Evolutionary conservation across 2,329 filamentous ascomycete genomes (phyloP), one percentile per base, ranked within the genome.

Genomic region (Colletotrichum noveboracense): DNA sequence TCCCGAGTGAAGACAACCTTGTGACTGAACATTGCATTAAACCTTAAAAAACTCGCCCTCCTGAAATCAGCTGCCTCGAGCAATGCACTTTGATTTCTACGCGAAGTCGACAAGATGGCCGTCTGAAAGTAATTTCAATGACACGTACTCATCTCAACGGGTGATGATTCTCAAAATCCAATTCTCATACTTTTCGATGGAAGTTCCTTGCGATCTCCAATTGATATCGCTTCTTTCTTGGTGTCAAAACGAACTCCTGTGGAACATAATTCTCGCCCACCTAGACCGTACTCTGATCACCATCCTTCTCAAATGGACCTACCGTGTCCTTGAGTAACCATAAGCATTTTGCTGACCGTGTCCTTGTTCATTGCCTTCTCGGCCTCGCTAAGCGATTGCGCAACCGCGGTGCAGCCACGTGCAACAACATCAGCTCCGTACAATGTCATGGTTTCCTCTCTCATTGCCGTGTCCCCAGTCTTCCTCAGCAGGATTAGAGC

Each of bases 391-490:
- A 85, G 71, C 3, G 83, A 81, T 74, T 86, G 81, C 18, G 77
- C 75, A 34, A 85, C 83, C 0, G 84, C 85, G 14, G 79, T 80
- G 9, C 77, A 79, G 3, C 84, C 84, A 28, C 85, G 77, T 58
- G 79, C 77, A 13, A 84, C 74, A 65, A 85, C 79, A 32, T 85
- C 83, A 1, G 76, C 80, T 30, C 83, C 80, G 28, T 85, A 86
- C 0, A 78, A 78, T 26, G 70, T 67, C 32, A 86, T 77, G 7
- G 75, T 74, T 21, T 77, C 67, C 52, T 79, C 74, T 8, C 76
- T 71, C 1, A 78, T 76, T 7, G 55, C 52, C 18, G 64, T 71
- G 2, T 70, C 77, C 1, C 66, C 72, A 2, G 70, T 36, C 18
- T 78, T 76, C 24, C 79, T 67, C 6, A 83, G 70, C 55, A 77